A percentile compares a stretch with the other conserved stretches of the same genome.
These are phyloP conservation scores for Aciculoconidium aculeatum DNA, from an alignment of 805 yeast genomes.

Conservation along the genomic window DNA sequence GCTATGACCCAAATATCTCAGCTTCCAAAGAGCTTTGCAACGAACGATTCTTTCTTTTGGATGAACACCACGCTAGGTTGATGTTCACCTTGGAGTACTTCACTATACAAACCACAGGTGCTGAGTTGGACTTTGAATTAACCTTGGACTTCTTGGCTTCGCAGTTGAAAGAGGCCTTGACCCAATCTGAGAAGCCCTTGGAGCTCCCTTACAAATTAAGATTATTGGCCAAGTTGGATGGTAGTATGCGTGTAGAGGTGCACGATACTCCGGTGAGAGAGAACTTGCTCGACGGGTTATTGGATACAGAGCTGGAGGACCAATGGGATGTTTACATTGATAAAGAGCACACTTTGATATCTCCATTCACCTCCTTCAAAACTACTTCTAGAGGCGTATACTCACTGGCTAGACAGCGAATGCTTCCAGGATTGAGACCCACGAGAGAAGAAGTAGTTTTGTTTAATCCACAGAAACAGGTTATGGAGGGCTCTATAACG, in stretches of 20 bases:
- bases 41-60: slow-evolving; percentile 52
- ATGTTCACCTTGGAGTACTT: slow-evolving; percentile 51
- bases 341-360: slow-evolving; percentile 41
- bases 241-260: slow-evolving; percentile 26
- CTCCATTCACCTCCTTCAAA: slow-evolving; percentile 83
- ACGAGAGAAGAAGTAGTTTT: slow-evolving; percentile 65
- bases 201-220: slow-evolving; percentile 28
- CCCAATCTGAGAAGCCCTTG: slow-evolving; percentile 15
- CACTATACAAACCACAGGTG: slow-evolving; percentile 9
- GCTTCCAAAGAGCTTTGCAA: too few relatives aligned
- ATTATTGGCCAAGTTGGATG: slow-evolving; percentile 23
- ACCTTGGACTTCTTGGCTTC: slow-evolving; percentile 37
- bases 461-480: slow-evolving; percentile 46
- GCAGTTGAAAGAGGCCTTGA: slow-evolving; percentile 23
- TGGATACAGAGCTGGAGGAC: slow-evolving; percentile 1
- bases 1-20: slow-evolving; percentile 64
- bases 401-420: slow-evolving; percentile 51
- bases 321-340: slow-evolving; percentile 64
- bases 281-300: slow-evolving; percentile 27
- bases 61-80: slow-evolving; percentile 59
- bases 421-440: slow-evolving; percentile 33
- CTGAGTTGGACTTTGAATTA: slow-evolving; percentile 37
- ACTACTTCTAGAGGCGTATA: slow-evolving; percentile 71
- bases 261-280: slow-evolving; percentile 20
- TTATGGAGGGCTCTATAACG: slow-evolving; percentile 80